These are phyloP conservation scores for Xylaria castorea DNA, from an alignment of 495 filamentous ascomycete species.

Conservation along the genomic window DNA sequence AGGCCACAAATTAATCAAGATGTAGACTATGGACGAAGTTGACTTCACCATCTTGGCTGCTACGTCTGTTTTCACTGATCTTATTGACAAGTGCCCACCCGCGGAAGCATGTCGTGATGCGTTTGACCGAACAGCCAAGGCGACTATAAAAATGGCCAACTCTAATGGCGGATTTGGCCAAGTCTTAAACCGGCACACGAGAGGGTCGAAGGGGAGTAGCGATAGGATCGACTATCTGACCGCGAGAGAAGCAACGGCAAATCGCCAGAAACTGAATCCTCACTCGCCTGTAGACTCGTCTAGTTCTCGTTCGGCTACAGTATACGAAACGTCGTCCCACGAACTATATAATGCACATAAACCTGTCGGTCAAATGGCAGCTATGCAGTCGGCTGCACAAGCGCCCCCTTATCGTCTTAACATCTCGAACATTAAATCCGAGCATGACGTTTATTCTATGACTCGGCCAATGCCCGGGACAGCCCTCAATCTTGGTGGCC, in stretches of 20 bases:
- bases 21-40: slow-evolving; percentile 87
- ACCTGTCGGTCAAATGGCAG: slow-evolving; percentile 33
- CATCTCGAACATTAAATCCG: slow-evolving; percentile 46
- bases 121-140: slow-evolving; percentile 94
- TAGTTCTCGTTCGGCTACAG: slow-evolving; percentile 31
- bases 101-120: slow-evolving; percentile 86
- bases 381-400: slow-evolving; percentile 36
- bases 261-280: slow-evolving; percentile 35
- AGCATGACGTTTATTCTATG: slow-evolving; percentile 46
- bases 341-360: slow-evolving; percentile 38
- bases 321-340: slow-evolving; percentile 33
- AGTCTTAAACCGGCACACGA: slow-evolving; percentile 36
- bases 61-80: slow-evolving; percentile 66
- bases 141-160: slow-evolving; percentile 89
- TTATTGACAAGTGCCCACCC: slow-evolving; percentile 59
- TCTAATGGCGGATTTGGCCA: slow-evolving; percentile 81
- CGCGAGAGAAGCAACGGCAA: slow-evolving; percentile 42
- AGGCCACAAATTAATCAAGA: slow-evolving; percentile 40
- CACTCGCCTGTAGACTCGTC: slow-evolving; percentile 34
- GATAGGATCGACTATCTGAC: slow-evolving; percentile 45
- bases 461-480: slow-evolving; percentile 45
- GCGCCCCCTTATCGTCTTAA: slow-evolving; percentile 39
- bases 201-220: slow-evolving; percentile 34
- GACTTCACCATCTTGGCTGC: slow-evolving; percentile 96
- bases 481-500: slow-evolving; percentile 40